Conservation (phyloP, 2,329 filamentous ascomycete species). For the Chalaropsis ovoidea region DNA sequence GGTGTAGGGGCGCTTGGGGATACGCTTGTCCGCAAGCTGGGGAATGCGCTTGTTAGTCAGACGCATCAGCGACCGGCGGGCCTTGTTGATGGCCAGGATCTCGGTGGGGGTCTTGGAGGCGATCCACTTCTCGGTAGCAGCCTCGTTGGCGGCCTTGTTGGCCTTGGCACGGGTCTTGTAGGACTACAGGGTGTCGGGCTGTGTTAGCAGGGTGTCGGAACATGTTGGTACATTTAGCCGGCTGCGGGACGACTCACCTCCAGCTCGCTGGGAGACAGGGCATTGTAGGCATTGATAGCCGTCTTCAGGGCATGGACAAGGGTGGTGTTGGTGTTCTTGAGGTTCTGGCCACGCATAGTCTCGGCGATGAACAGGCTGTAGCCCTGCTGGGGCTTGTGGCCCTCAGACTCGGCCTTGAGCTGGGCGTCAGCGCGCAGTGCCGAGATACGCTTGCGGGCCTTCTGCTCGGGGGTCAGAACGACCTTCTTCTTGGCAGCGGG, state of each 20-base stretch:
- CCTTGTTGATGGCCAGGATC: conserved; percentile 40
- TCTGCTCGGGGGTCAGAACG: conserved; percentile 34
- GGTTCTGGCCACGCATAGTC: conserved; percentile 28
- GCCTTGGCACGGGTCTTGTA: conserved; percentile 32
- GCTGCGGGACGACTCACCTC: conserved; percentile 36
- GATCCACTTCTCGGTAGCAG: conserved; percentile 41
- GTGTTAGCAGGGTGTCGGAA: background rate
- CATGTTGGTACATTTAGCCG: background rate
- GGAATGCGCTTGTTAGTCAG: conserved; percentile 29
- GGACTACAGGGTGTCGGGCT: conserved; percentile 30
- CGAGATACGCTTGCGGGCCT: conserved; percentile 27
- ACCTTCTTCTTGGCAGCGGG: conserved; percentile 28
- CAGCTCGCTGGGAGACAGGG: conserved; percentile 35
- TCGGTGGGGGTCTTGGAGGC: conserved; percentile 34
- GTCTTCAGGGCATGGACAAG: conserved; percentile 28
- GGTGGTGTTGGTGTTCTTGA: background rate
- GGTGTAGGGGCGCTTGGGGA: conserved; percentile 35
- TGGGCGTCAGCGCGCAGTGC: background rate
- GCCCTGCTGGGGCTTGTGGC: conserved; percentile 28
- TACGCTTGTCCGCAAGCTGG: conserved; percentile 40
- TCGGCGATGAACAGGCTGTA: conserved; percentile 36
- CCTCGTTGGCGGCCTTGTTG: conserved; percentile 38
- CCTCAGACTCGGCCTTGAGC: conserved; percentile 12
- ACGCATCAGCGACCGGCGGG: conserved; percentile 37
- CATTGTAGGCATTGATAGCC: conserved; percentile 34